Percentiles rank a stretch among this genome's conserved stretches.
Conservation (phyloP, 371 early-diverging fungal genomes). For the Parasitella parasitica region DNA sequence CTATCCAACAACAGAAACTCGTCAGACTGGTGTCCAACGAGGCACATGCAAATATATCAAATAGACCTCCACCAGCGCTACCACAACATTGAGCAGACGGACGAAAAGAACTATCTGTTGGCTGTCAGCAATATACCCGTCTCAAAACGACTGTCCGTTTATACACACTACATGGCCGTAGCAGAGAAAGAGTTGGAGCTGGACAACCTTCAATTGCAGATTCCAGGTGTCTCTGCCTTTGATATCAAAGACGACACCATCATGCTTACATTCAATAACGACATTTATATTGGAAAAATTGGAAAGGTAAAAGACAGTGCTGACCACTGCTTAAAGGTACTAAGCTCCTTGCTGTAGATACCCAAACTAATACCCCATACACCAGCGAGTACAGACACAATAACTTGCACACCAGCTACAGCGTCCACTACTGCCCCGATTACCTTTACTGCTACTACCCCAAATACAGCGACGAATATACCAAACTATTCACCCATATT, state of each 20-base stretch:
- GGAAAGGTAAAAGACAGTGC: constrained; percentile 2
- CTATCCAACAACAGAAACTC: constrained; percentile 51
- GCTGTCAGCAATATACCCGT: background rate
- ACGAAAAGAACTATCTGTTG: background rate
- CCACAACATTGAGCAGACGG: background rate
- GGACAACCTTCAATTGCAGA: background rate
- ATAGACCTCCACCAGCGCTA: constrained; percentile 18
- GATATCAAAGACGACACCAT: background rate
- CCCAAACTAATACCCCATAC: constrained; percentile 11
- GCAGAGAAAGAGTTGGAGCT: background rate
- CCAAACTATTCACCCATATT: background rate
- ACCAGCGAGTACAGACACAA: too few species aligned
- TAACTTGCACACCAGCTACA: too few species aligned
- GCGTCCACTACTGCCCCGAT: too few species aligned
- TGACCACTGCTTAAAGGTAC: background rate
- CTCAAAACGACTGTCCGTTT: background rate
- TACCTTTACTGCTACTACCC: background rate
- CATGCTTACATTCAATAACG: constrained; percentile 8
- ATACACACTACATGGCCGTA: constrained; percentile 14
- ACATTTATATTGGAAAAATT: constrained; percentile 9
- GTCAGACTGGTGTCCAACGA: constrained; percentile 9
- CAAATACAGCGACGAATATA: background rate
- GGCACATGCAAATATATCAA: constrained; percentile 29
- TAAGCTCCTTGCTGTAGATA: background rate
- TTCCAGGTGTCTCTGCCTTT: constrained; percentile 9